A percentile compares a stretch with the other conserved stretches of the same genome.
Evolutionary conservation across 139 green algal species (phyloP).

Genomic region (Picochlorum sp.): DNA sequence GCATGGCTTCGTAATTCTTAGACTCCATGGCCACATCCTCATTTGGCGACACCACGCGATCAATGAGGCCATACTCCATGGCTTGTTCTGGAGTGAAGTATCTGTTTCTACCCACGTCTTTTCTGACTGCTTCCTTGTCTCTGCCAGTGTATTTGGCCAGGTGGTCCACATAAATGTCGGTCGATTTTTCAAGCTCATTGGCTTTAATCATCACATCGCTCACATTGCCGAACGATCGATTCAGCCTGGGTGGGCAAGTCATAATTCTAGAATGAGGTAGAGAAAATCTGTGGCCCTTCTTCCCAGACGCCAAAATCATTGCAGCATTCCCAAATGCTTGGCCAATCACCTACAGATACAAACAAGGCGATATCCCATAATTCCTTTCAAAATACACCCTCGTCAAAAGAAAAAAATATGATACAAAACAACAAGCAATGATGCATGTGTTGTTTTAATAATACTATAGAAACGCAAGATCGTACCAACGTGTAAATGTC

Average conservation of each 20-base stretch:
- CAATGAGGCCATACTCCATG: constrained; percentile 85
- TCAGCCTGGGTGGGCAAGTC: constrained; percentile 34
- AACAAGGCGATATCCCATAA: constrained; percentile 49
- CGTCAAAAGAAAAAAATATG: background rate
- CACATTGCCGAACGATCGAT: constrained; percentile 41
- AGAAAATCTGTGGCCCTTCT: constrained; percentile 79
- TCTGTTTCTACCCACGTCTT: constrained; percentile 36
- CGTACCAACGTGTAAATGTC: constrained; percentile 33
- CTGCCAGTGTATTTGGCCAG: constrained; percentile 53
- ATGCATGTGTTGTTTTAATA: background rate
- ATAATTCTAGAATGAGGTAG: constrained; percentile 75
- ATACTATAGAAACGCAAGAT: no score
- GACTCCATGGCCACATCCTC: constrained; percentile 32
- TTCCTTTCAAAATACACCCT: constrained; percentile 6
- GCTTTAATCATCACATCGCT: constrained; percentile 76
- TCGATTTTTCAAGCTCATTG: constrained; percentile 71
- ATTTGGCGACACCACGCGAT: constrained; percentile 63
- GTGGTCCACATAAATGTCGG: constrained; percentile 51
- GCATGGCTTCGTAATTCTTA: constrained; percentile 50
- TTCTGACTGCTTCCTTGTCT: constrained; percentile 36
- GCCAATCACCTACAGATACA: constrained; percentile 46
- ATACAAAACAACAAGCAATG: background rate
- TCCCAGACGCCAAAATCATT: constrained; percentile 81
- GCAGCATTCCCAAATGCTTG: constrained; percentile 81
- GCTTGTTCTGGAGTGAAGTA: constrained; percentile 72